These are phyloP conservation scores for Pyrenula massariospora DNA, from an alignment of 495 filamentous ascomycete genomes.

Conservation along the genomic window DNA sequence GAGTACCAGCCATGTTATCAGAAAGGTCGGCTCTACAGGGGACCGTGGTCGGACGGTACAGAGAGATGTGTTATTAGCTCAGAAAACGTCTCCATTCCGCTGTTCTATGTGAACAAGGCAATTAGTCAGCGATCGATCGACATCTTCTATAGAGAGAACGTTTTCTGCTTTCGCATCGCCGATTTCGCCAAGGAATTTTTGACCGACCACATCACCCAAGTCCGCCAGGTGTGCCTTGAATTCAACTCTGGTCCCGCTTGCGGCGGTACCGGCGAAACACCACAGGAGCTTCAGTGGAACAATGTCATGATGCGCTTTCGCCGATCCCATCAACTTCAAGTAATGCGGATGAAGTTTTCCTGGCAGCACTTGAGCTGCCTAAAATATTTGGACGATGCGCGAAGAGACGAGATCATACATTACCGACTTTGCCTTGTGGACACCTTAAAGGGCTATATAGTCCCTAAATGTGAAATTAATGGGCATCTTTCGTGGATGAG, in stretches of 20 bases:
- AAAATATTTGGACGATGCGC: neutral
- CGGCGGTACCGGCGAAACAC: neutral
- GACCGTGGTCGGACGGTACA: neutral
- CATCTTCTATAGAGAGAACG: neutral
- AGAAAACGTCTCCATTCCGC: neutral
- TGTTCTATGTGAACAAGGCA: neutral
- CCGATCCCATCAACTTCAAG: neutral
- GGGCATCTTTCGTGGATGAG: neutral
- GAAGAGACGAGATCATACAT: neutral
- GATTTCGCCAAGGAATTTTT: neutral
- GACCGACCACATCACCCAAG: neutral
- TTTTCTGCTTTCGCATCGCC: neutral
- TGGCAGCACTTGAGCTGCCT: neutral
- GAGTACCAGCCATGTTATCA: neutral
- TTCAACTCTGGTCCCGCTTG: neutral
- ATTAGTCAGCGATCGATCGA: neutral
- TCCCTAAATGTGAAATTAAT: neutral
- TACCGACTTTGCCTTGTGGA: neutral
- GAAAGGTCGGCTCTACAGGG: neutral
- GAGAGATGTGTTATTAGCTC: neutral
- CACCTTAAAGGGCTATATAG: neutral
- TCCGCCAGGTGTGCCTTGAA: neutral
- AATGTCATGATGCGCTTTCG: neutral
- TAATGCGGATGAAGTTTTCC: neutral
- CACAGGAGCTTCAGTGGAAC: neutral